Base-by-base conservation (phyloP, 805 yeast genomes). In the Candida manassasensis region DNA sequence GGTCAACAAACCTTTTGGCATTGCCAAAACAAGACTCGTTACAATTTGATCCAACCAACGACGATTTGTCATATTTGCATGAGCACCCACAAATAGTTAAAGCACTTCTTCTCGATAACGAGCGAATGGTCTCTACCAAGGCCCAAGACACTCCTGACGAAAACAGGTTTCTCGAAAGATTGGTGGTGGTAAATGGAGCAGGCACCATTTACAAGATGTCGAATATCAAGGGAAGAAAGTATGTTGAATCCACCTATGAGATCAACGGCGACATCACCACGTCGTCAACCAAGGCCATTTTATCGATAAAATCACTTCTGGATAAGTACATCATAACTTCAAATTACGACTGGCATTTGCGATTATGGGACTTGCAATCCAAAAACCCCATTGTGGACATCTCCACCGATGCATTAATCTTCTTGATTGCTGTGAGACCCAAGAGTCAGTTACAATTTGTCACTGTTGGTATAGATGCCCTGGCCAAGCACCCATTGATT, bases 1-100 rank as follows among this genome's bases (percentile, higher is more conserved):
- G 69, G 69, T 60, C 67, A 3, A 41, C 56, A 9, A 61, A 52
- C 36, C 40, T 61, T 19, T 42, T 62, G 13, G 63, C 56, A 16
- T 34, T 52, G 6, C 68, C 68, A 2, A 48, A 44, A 33, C 34
- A 42, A 12, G 44, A 47, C 15, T 37, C 54, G 2, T 30, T 50
- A 3, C 37, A 32, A 21, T 34, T 19, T 22, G 28, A 37, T 9
- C 44, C 45, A 6, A 21, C 14, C 6, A 6, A 17, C 6, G 27
- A 24, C 10, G 27, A 26, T 6, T 11, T 19, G 11, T 12, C 26
- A 8, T n/a, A 21, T 12, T 30, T 30, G 10, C 33, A 21, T 5
- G 33, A 30, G 10, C 21, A 12, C 7, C 21, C 21, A 4, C 21
- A 26, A 19, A 15, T 30, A 12, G 6, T 14, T 6, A 5, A 19